Conservation (phyloP, 257 asterid genomes). For the Solanum medicagineum region DNA sequence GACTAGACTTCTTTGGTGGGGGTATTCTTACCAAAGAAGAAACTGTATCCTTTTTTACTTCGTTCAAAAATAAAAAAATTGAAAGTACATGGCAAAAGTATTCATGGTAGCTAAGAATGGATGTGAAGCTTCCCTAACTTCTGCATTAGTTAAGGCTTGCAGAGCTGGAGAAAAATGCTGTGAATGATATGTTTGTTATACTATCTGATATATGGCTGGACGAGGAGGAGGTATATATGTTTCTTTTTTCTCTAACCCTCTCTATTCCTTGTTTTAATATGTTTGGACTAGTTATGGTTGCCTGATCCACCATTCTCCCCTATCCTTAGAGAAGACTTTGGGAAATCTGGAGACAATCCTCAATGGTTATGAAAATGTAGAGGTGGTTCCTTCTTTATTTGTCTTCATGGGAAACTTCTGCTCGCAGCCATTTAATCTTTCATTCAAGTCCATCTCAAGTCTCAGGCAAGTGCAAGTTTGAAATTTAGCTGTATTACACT, state of each 20-base stretch:
- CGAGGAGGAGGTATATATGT: slow-evolving; percentile 46
- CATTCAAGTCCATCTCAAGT: slow-evolving; percentile 67
- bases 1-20: slow-evolving; percentile 80
- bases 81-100: background rate
- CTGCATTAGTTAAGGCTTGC: slow-evolving; percentile 51
- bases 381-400: slow-evolving; percentile 82
- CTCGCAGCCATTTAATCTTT: slow-evolving; percentile 81
- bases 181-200: slow-evolving; percentile 88
- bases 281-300: slow-evolving; percentile 14
- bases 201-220: slow-evolving; percentile 93
- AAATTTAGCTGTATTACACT: background rate
- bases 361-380: slow-evolving; percentile 64
- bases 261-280: background rate
- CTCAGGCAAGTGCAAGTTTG: slow-evolving; percentile 43
- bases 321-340: slow-evolving; percentile 72
- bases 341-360: slow-evolving; percentile 70
- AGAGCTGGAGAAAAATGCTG: slow-evolving; percentile 79
- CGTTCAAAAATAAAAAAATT: background rate
- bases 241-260: slow-evolving; percentile 1
- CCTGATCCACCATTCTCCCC: slow-evolving; percentile 22
- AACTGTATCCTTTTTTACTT: slow-evolving; percentile 66
- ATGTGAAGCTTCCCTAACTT: slow-evolving; percentile 26
- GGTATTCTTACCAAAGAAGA: slow-evolving; percentile 80
- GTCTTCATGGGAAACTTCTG: slow-evolving; percentile 97
- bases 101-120: background rate